These are phyloP conservation scores for Cavenderia fasciculata DNA, from an alignment of 78 protist species.

Conservation along the genomic window DNA sequence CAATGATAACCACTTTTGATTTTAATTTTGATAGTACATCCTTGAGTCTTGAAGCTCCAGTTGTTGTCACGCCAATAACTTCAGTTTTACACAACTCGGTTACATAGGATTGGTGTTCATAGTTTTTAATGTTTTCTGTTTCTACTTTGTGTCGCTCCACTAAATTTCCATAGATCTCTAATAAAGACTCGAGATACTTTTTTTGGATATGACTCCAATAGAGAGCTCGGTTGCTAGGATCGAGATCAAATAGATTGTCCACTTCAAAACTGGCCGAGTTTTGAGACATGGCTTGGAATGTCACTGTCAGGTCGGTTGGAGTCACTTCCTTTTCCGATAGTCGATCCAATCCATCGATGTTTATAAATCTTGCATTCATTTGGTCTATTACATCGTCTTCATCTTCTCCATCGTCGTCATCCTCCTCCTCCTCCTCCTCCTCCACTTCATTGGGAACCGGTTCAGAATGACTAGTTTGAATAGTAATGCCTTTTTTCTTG, in stretches of 20 bases:
- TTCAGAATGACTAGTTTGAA: too few relatives aligned
- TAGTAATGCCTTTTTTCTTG: too few relatives aligned
- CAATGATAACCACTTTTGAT: constrained; percentile 31
- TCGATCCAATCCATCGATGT: too few relatives aligned
- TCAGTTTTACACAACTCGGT: not conserved
- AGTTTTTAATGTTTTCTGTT: not conserved
- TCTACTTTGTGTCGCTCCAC: not conserved
- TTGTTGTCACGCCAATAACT: constrained; percentile 37
- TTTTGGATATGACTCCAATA: not conserved
- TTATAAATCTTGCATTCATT: too few relatives aligned
- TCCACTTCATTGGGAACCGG: too few relatives aligned
- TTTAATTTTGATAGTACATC: not conserved
- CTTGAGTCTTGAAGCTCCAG: constrained; percentile 11
- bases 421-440: constrained; percentile 2
- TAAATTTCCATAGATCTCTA: not conserved
- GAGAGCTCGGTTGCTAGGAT: too few relatives aligned
- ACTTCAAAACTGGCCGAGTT: too few relatives aligned
- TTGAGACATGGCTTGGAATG: too few relatives aligned
- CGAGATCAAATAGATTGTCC: too few relatives aligned
- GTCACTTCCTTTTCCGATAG: too few relatives aligned
- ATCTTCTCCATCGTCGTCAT: constrained; percentile 36
- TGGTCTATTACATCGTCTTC: not conserved
- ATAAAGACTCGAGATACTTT: not conserved
- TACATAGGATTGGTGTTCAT: not conserved
- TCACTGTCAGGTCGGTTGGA: too few relatives aligned